Base-by-base conservation (phyloP, 352 stramenopile genomes). In the Phytophthora sp. region DNA sequence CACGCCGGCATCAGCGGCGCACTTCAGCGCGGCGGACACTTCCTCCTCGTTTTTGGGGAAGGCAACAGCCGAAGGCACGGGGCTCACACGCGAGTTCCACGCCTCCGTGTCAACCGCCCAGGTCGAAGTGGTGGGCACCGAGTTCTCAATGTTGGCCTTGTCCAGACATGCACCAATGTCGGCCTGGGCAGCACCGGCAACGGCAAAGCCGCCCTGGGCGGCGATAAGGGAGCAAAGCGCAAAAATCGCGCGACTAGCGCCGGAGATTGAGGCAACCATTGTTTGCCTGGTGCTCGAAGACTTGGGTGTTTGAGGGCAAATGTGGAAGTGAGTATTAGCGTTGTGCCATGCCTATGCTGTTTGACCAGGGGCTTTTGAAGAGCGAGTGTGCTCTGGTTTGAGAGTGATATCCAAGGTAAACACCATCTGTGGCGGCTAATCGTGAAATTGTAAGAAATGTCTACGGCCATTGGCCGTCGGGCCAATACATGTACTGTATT, bases 51-150 rank as follows among this genome's bases (percentile, higher is more conserved):
- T 60, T 43, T 58, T 66, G 15, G 62, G 62, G 53, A 54, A 72
- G 17, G 50, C 62, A n/a, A 72, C 62, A 21, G 42, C 49, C 12
- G 60, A 69, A 46, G 60, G 60, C 17, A 53, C 44, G 3, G 63
- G 63, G 20, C 23, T 67, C 23, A 72, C 43, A 37, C 63, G 63
- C 15, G 63, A 72, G 56, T 72, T 72, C 63, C 56, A 72, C 10
- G 63, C 49, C 35, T 72, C 56, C 7, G 45, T 72, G 43, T 72
- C 63, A 8, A 54, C 32, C 26, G 35, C 28, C 63, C 63, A 72
- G 3, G 63, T 67, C 4, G 63, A 59, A 1, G 63, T 67, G 5
- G 56, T 63, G 8, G 63, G 63, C n/a, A 67, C 5, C n/a, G 63
- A 72, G 30, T 30, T 50, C 15, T 67, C 43, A 20, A 72, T 55